A percentile compares a stretch with the other conserved stretches of the same genome.
Evolutionary conservation across 352 stramenopile genomes (phyloP).

Genomic region (Phytophthora capsici): DNA sequence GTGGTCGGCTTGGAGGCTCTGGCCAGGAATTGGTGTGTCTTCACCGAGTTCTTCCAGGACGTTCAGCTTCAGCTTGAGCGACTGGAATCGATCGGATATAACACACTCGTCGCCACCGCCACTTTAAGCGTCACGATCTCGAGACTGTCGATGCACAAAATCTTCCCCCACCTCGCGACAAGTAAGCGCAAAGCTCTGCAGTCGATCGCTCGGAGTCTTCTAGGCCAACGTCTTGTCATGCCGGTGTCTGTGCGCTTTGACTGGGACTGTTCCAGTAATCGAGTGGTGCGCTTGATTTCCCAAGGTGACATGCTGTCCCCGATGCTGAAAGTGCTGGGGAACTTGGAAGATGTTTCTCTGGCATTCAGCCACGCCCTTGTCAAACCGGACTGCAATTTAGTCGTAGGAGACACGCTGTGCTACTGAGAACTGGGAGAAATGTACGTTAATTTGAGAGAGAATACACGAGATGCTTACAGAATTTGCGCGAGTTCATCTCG

Average conservation of each 20-base stretch:
- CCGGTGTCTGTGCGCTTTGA: not conserved
- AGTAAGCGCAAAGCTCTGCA: not conserved
- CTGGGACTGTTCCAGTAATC: not conserved
- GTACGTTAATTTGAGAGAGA: too few relatives aligned
- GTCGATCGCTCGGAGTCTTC: not conserved
- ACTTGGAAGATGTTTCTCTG: not conserved
- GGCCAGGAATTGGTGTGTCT: conserved; percentile 1
- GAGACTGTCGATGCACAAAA: not conserved
- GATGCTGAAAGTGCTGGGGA: not conserved
- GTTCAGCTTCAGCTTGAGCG: not conserved
- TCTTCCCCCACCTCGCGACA: not conserved
- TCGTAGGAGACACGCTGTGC: not conserved
- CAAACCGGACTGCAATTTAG: not conserved
- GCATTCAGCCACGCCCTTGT: not conserved
- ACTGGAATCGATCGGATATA: not conserved
- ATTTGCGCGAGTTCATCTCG: conserved; percentile 68
- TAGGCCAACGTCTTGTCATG: not conserved
- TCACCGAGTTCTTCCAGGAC: conserved; percentile 1
- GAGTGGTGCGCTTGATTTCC: not conserved
- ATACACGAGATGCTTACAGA: conserved; percentile 34
- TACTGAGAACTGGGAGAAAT: too few relatives aligned
- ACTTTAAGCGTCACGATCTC: not conserved
- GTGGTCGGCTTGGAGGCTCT: not conserved
- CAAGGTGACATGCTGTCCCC: not conserved
- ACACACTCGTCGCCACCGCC: not conserved